A percentile compares a stretch with the other conserved stretches of the same genome.
phyloP scores from a whole-genome alignment of 2,329 filamentous ascomycete genomes.

The Microcyclospora pomicola region DNA sequence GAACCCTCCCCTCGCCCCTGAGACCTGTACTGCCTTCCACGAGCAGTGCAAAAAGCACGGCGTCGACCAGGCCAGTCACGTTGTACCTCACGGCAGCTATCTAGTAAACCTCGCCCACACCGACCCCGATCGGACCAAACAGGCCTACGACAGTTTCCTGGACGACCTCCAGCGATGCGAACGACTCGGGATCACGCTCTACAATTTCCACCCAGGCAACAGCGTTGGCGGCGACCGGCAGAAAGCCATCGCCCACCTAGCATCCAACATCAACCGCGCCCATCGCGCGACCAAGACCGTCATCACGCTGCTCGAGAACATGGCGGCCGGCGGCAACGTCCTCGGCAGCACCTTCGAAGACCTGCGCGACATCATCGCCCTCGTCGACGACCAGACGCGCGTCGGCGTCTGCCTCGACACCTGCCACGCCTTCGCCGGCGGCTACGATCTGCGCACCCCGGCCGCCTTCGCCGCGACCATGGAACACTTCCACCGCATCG shows the following conservation, averaged over 20 bases:
- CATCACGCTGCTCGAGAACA: conserved; percentile 81
- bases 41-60: conserved; percentile 51
- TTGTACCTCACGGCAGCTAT: conserved; percentile 89
- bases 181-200: conserved; percentile 71
- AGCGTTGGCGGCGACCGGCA: conserved; percentile 46
- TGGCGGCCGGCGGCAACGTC: conserved; percentile 81
- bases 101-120: conserved; percentile 88
- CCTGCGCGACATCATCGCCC: conserved; percentile 66
- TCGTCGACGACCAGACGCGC: conserved; percentile 65
- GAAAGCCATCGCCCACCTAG: conserved; percentile 65
- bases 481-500: conserved; percentile 57
- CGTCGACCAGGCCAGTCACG: conserved; percentile 58
- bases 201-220: conserved; percentile 94
- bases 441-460: conserved; percentile 73
- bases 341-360: conserved; percentile 79
- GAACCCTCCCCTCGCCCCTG: conserved; percentile 59
- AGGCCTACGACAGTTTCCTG: conserved; percentile 74
- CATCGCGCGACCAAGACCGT: conserved; percentile 60
- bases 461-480: conserved; percentile 61
- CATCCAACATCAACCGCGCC: conserved; percentile 66
- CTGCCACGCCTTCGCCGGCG: conserved; percentile 88
- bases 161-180: conserved; percentile 83
- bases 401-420: conserved; percentile 95
- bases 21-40: conserved; percentile 56
- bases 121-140: conserved; percentile 63